Evolutionary conservation across 495 filamentous ascomycete genomes (phyloP).

Genomic region (Aspergillus nanangensis): DNA sequence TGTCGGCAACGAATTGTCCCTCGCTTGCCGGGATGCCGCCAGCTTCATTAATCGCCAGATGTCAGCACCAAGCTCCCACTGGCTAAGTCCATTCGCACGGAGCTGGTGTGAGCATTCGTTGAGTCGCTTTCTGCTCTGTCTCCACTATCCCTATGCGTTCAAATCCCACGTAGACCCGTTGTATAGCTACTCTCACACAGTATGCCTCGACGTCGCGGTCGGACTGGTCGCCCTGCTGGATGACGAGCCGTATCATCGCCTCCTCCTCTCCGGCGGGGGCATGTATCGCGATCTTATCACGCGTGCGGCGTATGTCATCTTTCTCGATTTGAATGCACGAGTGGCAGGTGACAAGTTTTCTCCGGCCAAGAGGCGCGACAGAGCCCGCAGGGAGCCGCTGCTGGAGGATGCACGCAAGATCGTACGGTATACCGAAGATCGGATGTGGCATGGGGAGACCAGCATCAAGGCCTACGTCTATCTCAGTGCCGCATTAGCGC

Average conservation of each 20-base stretch:
- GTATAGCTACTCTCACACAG: constrained; percentile 46
- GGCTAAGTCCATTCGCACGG: constrained; percentile 10
- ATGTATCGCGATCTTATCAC: constrained; percentile 45
- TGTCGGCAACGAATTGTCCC: constrained; percentile 32
- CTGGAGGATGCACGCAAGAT: constrained; percentile 30
- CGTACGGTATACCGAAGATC: constrained; percentile 27
- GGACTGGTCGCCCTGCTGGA: constrained; percentile 38
- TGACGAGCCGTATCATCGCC: constrained; percentile 31
- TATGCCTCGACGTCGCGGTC: constrained; percentile 36
- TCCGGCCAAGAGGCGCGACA: constrained; percentile 18
- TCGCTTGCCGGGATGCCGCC: constrained; percentile 25
- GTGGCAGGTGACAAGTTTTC: constrained; percentile 12
- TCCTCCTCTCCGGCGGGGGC: constrained; percentile 40
- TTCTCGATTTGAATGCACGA: constrained; percentile 33
- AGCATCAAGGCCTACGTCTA: constrained; percentile 47
- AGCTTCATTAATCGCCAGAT: constrained; percentile 8
- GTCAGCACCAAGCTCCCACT: constrained; percentile 2
- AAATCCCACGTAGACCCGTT: constrained; percentile 38
- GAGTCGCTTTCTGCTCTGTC: constrained; percentile 41
- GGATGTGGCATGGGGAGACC: constrained; percentile 44
- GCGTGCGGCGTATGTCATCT: constrained; percentile 26
- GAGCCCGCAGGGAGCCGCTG: constrained; percentile 24
- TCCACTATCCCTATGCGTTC: constrained; percentile 44
- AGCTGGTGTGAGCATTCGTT: constrained; percentile 34
- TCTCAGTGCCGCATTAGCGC: too few species aligned